A percentile compares a stretch with the other conserved stretches of the same genome.
phyloP scores from a whole-genome alignment of 176 grass and related monocot genomes.

The Aegilops speltoides region DNA sequence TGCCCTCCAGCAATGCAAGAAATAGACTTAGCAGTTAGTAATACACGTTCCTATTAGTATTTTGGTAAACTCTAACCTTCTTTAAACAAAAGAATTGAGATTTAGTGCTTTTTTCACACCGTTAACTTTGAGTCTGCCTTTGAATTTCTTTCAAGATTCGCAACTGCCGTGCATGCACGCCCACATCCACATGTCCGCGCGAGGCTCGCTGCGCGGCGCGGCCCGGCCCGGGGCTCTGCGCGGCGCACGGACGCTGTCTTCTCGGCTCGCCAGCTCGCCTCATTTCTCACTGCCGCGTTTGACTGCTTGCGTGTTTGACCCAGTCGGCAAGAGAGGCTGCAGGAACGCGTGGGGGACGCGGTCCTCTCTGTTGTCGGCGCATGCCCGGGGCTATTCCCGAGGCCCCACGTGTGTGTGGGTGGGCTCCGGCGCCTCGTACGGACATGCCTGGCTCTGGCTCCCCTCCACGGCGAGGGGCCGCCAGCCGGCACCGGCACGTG shows the following conservation, averaged over 20 bases:
- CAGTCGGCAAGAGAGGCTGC: neutral
- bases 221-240: neutral
- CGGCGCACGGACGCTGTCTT: neutral
- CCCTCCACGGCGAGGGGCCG: neutral
- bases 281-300: slow-evolving; percentile 5
- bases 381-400: neutral
- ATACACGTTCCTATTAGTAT: too few species aligned
- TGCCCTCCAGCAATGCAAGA: too few species aligned
- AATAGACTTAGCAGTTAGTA: too few species aligned
- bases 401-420: slow-evolving; percentile 29
- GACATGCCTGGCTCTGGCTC: neutral
- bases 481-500: neutral
- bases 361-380: slow-evolving; percentile 15
- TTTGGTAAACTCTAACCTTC: too few species aligned
- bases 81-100: too few species aligned
- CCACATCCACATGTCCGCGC: too few species aligned
- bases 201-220: neutral
- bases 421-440: slow-evolving; percentile 39
- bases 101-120: too few species aligned
- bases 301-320: slow-evolving; percentile 36
- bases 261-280: neutral
- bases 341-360: slow-evolving; percentile 32
- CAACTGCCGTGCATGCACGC: too few species aligned
- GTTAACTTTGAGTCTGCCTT: too few species aligned
- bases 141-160: too few species aligned